Evolutionary conservation across 192 early-diverging fungal genomes (phyloP), one percentile per base, ranked within the genome.

Genomic region (Coemansia furcata): DNA sequence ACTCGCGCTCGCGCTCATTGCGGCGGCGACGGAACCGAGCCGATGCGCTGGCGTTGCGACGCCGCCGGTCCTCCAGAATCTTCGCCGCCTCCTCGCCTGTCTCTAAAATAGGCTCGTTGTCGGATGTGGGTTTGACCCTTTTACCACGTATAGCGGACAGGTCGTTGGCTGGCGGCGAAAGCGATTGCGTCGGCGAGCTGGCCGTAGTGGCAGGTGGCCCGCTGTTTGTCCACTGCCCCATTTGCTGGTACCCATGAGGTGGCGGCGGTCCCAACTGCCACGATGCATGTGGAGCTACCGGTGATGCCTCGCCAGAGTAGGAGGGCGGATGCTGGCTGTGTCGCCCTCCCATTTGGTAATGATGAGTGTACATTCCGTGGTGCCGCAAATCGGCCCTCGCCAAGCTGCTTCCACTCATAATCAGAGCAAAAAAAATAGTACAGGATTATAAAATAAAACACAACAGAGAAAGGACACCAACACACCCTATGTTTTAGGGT

Each of bases 1-100:
- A 78, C 39, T 87, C 88, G 35, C 82, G 72, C 67, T 88, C 88
- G 12, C 87, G 81, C 62, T 87, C 84, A 58, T 89, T 89, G 63
- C 88, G 82, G 2, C 88, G 87, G 57, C 87, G 86, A 47, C 88
- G 81, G 67, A 89, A 89, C 39, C 88, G 61, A 6, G 88, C 87
- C 8, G 87, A 88, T 0, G 88, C 88, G 52, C 78, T 86, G 23
- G 88, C 88, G 46, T 89, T 89, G 47, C 88, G 73, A 49, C 84
- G 78, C 63, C 88, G 67, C 54, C 87, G 84, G 65, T 89, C 88
- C 21, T 84, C 85, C 21, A 89, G 67, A 14, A 89, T 78, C 37
- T 85, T 72, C 2, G 78, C 80, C 1, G 87, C 62, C 65, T 73
- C 63, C 3, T 58, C 52, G 4, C 64, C 68, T 3, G 52, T 55